Evolutionary conservation across 106 monocot genomes (phyloP), one percentile per base, ranked within the genome.

Genomic region (Cymbidium sinense): DNA sequence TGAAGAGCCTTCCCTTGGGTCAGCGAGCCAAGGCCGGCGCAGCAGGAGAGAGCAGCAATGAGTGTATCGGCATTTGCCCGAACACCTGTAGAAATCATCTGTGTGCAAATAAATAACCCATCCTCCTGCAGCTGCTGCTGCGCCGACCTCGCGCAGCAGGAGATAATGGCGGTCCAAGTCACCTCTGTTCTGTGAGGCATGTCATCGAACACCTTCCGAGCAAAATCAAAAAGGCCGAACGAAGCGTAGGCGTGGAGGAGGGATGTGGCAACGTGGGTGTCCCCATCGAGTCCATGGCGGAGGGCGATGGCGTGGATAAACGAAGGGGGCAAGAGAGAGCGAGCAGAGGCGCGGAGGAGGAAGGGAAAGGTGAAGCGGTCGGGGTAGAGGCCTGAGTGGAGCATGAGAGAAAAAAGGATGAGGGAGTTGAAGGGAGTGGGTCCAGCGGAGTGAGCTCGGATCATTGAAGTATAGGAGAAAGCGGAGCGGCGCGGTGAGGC

Each of bases 161-260:
- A 82, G 17, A 91, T 58, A 10, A 91, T 76, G 20, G 84, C 84
- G 69, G 84, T 83, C 80, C 82, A 91, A 33, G 82, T 80, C 47
- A 91, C 76, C 9, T 79, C 44, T 12, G 81, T 84, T 2, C 75
- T 82, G 5, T 70, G 29, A 0, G 82, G 76, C 58, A 85, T 89
- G 31, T 50, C 71, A 28, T 87, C 79, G 65, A 92, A 92, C 76
- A 76, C 74, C 9, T 36, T 25, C 17, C 52, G 81, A 4, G 89
- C 89, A 19, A 43, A 64, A 5, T 62, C 78, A 31, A 44, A 70
- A 18, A 86, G 67, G 28, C 86, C 78, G 73, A 80, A 84, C 34
- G 70, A 70, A 17, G 79, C 81, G 50, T 67, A 75, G 54, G 92
- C 77, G 55, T 79, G 82, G 39, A 82, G 79, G 29, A 87, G 73